Base-by-base conservation (phyloP, 139 green algal genomes). In the Choricystis sp. region DNA sequence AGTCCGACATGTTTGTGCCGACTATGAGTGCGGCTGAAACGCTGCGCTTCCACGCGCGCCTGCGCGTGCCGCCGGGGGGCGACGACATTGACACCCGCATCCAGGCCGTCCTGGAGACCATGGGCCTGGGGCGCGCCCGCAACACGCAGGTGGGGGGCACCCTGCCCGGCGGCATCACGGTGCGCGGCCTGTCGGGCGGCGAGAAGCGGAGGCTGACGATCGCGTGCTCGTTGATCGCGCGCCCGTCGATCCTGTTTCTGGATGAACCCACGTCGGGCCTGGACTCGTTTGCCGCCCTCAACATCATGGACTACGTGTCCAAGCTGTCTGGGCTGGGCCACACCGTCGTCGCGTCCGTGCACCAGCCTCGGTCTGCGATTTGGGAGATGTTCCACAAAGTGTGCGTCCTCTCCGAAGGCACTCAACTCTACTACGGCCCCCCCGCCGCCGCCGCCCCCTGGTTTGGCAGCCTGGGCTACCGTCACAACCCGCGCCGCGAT, bases 231-330 rank as follows among this genome's bases (percentile, higher is more conserved):
- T 63, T 85, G 63, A 49, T 85, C 23, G 72, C 68, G 25, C 62
- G 67, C n/a, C 79, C 76, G 3, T 29, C 60, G 29, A 69, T 83
- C 49, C 55, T 81, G 24, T 74, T 81, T 55, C 66, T 81, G 52
- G 79, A 85, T 52, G 79, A 85, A 63, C 79, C 79, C 55, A 80
- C 69, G 56, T 64, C 64, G 27, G 77, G 77, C 2, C 72, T 81
- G 60, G 74, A 79, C 71, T 71, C 72, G 0, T 72, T 61, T 60
- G 72, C 73, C 0, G 76, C 76, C 25, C 49, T 66, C 40, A 57
- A 59, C 24, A 56, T 69, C 24, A 69, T 69, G 65, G 31, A 69
- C 57, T n/a, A 64, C 31, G 25, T 69, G 30, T 30, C 19, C 22
- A 22, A 67, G 0, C 59, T 66, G 57, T 30, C 30, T 3, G 29